Conservation (phyloP, 805 yeast species). For the Metschnikowia vanudenii region DNA sequence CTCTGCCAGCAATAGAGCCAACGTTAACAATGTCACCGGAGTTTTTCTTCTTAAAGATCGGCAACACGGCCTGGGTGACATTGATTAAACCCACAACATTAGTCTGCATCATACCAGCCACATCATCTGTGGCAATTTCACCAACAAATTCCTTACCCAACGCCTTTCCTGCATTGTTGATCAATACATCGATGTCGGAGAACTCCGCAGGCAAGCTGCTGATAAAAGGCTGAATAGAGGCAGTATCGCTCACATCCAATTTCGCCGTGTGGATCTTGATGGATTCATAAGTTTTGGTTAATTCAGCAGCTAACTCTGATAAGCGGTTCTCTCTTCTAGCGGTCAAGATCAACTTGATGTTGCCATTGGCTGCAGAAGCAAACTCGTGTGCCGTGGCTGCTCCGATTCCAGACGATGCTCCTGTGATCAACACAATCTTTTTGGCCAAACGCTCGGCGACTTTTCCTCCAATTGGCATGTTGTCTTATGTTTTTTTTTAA, state of each 20-base stretch:
- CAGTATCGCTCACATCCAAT: constrained; percentile 32
- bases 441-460: constrained; percentile 41
- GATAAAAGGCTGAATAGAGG: constrained; percentile 30
- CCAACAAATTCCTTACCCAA: constrained; percentile 35
- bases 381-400: constrained; percentile 86
- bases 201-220: constrained; percentile 32
- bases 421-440: constrained; percentile 51
- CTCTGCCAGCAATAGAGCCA: constrained; percentile 41
- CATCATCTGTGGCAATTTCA: constrained; percentile 28
- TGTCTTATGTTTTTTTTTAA: background rate
- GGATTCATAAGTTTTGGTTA: constrained; percentile 24
- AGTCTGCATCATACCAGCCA: constrained; percentile 38
- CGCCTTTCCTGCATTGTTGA: constrained; percentile 43
- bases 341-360: constrained; percentile 35
- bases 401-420: constrained; percentile 96
- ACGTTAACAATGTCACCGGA: constrained; percentile 38
- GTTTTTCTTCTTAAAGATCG: constrained; percentile 34
- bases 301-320: constrained; percentile 24
- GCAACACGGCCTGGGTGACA: constrained; percentile 39
- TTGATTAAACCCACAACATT: constrained; percentile 37
- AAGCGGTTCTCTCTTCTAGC: constrained; percentile 38
- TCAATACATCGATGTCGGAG: constrained; percentile 36
- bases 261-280: constrained; percentile 31
- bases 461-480: constrained; percentile 37
- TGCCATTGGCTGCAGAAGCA: constrained; percentile 52